Evolutionary conservation across 768 basidiomycete species (phyloP).

Genomic region (Amanita rubescens): DNA sequence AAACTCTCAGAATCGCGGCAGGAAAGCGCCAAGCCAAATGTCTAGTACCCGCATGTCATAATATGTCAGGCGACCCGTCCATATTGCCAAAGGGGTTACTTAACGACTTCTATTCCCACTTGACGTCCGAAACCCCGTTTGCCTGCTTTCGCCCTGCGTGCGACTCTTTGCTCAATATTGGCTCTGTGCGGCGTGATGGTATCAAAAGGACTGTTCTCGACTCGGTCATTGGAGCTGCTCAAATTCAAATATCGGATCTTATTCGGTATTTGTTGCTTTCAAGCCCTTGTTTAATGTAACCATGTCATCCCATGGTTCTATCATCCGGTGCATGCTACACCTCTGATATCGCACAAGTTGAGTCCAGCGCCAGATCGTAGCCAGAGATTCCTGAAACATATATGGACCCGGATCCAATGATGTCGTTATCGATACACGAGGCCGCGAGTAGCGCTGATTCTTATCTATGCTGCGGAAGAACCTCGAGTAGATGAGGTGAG

Average conservation of each 20-base stretch:
- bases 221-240: slow-evolving; percentile 28
- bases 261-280: background rate
- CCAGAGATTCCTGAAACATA: too few species aligned
- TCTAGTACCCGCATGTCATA: slow-evolving; percentile 52
- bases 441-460: too few species aligned
- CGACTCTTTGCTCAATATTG: slow-evolving; percentile 56
- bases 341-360: too few species aligned
- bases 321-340: too few species aligned
- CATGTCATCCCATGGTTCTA: background rate
- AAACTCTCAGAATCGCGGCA: slow-evolving; percentile 20
- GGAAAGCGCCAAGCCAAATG: slow-evolving; percentile 57
- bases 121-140: slow-evolving; percentile 65
- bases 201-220: slow-evolving; percentile 63
- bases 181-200: slow-evolving; percentile 56
- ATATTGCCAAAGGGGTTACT: slow-evolving; percentile 28
- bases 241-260: background rate
- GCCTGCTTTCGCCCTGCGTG: slow-evolving; percentile 57
- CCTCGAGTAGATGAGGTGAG: too few species aligned
- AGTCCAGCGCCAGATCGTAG: too few species aligned
- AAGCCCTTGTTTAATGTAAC: background rate
- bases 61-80: background rate
- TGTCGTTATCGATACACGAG: too few species aligned
- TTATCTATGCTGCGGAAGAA: too few species aligned
- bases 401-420: too few species aligned
- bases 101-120: slow-evolving; percentile 41